Conservation (phyloP, 257 asterid genomes). For the Ehretia macrophylla region DNA sequence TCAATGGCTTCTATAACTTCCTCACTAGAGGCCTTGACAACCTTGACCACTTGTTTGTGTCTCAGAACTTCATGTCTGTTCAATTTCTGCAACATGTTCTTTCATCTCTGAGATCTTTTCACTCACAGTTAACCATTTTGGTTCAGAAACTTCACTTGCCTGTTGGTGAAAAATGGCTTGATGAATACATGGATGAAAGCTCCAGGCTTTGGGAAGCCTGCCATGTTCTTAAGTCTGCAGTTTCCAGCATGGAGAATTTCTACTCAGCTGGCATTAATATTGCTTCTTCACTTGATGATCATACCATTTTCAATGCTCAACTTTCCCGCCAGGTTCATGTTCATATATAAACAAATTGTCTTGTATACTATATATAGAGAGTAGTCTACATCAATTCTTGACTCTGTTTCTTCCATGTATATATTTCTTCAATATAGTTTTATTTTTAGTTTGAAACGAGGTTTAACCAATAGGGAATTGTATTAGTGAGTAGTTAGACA, state of each 20-base stretch:
- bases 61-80: slow-evolving; percentile 58
- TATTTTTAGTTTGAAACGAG: no score
- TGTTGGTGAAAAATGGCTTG: slow-evolving; percentile 71
- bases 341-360: not conserved
- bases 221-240: slow-evolving; percentile 48
- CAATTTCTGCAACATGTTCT: slow-evolving; percentile 54
- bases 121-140: slow-evolving; percentile 45
- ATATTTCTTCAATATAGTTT: no score
- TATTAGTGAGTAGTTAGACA: no score
- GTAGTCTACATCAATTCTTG: no score
- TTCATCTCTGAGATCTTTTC: slow-evolving; percentile 55
- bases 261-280: slow-evolving; percentile 37
- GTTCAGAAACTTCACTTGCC: slow-evolving; percentile 56
- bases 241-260: slow-evolving; percentile 53
- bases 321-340: slow-evolving; percentile 63
- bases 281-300: slow-evolving; percentile 40
- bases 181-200: slow-evolving; percentile 81
- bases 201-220: slow-evolving; percentile 76
- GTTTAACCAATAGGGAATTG: no score
- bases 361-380: not conserved
- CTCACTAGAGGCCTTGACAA: slow-evolving; percentile 47
- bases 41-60: slow-evolving; percentile 49
- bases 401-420: no score
- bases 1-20: slow-evolving; percentile 55
- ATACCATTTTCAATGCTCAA: slow-evolving; percentile 37